Percentiles rank a stretch among this genome's conserved stretches.
phyloP scores from a whole-genome alignment of 768 basidiomycete genomes.

The Neoboletus subvelutipes region DNA sequence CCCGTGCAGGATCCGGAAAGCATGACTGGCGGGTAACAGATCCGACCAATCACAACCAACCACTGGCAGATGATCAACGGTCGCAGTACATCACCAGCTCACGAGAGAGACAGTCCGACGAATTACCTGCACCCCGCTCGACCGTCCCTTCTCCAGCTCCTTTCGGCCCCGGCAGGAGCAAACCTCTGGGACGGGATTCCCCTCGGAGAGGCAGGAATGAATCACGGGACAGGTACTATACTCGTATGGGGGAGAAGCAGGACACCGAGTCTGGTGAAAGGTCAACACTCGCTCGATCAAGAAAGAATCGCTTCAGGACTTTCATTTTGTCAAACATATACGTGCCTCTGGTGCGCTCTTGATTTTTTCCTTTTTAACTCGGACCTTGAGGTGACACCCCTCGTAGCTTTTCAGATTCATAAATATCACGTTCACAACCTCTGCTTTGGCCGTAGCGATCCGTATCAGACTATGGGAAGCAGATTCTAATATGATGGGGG shows the following conservation, averaged over 20 bases:
- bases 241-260: conserved; percentile 17
- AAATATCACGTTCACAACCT: conserved; percentile 80
- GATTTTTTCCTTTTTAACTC: neutral
- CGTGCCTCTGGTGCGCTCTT: conserved; percentile 66
- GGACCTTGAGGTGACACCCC: conserved; percentile 9
- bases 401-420: conserved; percentile 76
- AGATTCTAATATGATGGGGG: conserved; percentile 54
- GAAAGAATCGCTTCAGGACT: conserved; percentile 51
- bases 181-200: conserved; percentile 65
- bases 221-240: conserved; percentile 15
- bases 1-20: conserved; percentile 38
- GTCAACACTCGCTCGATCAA: conserved; percentile 28
- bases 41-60: neutral
- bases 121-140: conserved; percentile 24
- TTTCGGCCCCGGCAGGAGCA: conserved; percentile 54
- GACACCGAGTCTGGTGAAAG: conserved; percentile 33
- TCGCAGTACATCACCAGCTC: conserved; percentile 10
- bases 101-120: conserved; percentile 22
- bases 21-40: conserved; percentile 5
- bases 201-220: conserved; percentile 45
- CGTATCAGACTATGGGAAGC: conserved; percentile 64
- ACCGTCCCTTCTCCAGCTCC: conserved; percentile 31
- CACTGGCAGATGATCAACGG: conserved; percentile 15
- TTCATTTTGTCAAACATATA: conserved; percentile 76
- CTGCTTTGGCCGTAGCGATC: conserved; percentile 78